phyloP scores from a whole-genome alignment of 768 basidiomycete species.

The Boletus sp. region DNA sequence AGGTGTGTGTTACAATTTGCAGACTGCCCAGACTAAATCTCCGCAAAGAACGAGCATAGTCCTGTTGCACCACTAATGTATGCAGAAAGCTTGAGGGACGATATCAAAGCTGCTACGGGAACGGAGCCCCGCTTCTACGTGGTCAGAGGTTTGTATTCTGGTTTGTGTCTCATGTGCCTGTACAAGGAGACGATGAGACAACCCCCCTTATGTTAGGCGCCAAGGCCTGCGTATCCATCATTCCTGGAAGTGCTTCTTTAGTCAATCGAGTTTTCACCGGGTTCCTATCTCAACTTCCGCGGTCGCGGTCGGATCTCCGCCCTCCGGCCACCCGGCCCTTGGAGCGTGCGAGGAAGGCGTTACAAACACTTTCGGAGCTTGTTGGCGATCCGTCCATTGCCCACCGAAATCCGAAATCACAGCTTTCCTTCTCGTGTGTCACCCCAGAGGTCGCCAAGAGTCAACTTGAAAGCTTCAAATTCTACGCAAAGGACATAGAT shows the following conservation, averaged over 20 bases:
- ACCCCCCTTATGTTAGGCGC: conserved; percentile 40
- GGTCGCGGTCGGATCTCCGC: conserved; percentile 44
- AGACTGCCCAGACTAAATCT: not conserved
- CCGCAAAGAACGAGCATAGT: conserved; percentile 55
- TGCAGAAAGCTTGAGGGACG: conserved; percentile 51
- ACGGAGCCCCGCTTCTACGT: conserved; percentile 51
- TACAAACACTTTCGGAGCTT: conserved; percentile 52
- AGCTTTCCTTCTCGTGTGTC: conserved; percentile 67
- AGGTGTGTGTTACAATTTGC: conserved; percentile 39
- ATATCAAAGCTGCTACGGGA: conserved; percentile 45
- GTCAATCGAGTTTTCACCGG: conserved; percentile 61
- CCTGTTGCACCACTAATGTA: conserved; percentile 50
- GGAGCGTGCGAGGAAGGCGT: conserved; percentile 54
- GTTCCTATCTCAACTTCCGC: conserved; percentile 58
- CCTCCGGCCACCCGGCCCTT: conserved; percentile 33
- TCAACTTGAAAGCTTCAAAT: conserved; percentile 48
- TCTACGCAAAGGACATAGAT: conserved; percentile 43
- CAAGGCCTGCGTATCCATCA: conserved; percentile 50
- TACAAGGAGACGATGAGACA: not conserved
- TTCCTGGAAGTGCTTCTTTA: conserved; percentile 54
- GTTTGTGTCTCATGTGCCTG: not conserved
- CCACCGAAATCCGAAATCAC: conserved; percentile 51
- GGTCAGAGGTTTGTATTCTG: conserved; percentile 50
- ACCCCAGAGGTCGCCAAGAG: conserved; percentile 46
- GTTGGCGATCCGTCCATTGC: conserved; percentile 43